Base-by-base conservation (phyloP, 345 rosid species). In the Chamaenerion angustifolium region DNA sequence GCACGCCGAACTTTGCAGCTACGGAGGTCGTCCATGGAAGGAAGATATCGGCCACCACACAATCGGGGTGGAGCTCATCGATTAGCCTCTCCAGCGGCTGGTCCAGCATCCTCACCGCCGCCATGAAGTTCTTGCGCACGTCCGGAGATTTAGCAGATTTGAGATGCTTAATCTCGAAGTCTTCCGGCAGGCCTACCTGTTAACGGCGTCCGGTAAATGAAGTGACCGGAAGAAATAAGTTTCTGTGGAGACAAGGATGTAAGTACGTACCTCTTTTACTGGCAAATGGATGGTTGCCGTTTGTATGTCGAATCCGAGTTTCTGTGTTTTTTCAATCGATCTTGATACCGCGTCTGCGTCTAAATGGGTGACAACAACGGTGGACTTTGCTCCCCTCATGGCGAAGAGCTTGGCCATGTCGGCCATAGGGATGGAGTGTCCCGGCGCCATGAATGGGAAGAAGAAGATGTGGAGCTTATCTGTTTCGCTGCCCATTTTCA, bases 1-100 rank as follows among this genome's bases (percentile, higher is more conserved):
- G 86, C 12, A 77, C 55, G 16, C 68, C 60, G 12, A 41, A 72
- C 48, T 69, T 68, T 17, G 58, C 66, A 10, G 81, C 74, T 11
- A 52, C 53, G n/a, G 74, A 70, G 0, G 70, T 68, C 5, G 76
- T 64, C 86, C 86, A 82, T 0, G 79, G 78, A 52, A 70, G 78
- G 74, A 75, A 76, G 67, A 68, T 61, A 52, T 82, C 81, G 1
- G 86, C 68, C 10, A 82, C 60, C 9, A 77, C 56, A 51, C 76
- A 72, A 40, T 68, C 55, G 11, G 80, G 67, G 11, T 13, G 41
- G 42, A 10, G 18, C 15, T 64, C 63, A 49, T 42, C 27, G 12
- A 72, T 43, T 19, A 72, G 47, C 56, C 49, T 5, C 43, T 68
- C 67, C 11, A 64, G 56, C n/a, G 69, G 74, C 10, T 44, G 19